A percentile compares a stretch with the other conserved stretches of the same genome.
Conservation (phyloP, 352 stramenopile species). For the Ophiocytium majus region DNA sequence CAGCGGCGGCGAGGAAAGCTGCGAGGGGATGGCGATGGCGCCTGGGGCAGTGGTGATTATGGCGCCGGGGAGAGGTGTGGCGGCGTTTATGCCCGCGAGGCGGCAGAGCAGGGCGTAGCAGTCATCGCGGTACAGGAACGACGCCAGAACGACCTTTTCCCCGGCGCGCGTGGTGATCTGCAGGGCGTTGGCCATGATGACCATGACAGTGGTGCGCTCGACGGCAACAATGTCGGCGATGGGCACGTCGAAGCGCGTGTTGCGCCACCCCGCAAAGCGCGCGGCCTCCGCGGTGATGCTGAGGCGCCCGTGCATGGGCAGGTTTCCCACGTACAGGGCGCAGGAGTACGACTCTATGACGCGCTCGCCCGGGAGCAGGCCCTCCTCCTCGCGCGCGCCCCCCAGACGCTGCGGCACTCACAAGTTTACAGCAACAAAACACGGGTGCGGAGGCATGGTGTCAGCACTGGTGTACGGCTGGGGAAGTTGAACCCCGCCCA, state of each 20-base stretch:
- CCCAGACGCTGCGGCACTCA: too few relatives aligned
- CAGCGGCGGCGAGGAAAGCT: not conserved
- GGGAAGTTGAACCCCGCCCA: too few relatives aligned
- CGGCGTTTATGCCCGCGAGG: constrained; percentile 27
- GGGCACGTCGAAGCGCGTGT: constrained; percentile 14
- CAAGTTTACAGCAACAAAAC: too few relatives aligned
- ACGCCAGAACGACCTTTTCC: constrained; percentile 42
- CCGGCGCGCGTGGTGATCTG: constrained; percentile 35
- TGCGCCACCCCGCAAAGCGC: not conserved
- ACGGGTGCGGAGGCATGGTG: too few relatives aligned
- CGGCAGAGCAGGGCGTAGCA: constrained; percentile 36
- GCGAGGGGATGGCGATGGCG: not conserved
- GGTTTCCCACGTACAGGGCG: constrained; percentile 27
- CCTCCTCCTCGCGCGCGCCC: not conserved
- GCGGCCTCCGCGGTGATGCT: constrained; percentile 14
- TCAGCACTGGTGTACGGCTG: too few relatives aligned
- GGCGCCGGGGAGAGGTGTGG: too few relatives aligned
- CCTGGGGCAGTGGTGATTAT: not conserved
- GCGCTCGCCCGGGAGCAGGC: not conserved
- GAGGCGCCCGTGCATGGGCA: constrained; percentile 43
- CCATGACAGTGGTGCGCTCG: constrained; percentile 36
- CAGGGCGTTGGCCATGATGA: constrained; percentile 42
- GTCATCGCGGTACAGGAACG: constrained; percentile 52
- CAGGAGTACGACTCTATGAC: constrained; percentile 51
- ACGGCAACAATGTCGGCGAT: constrained; percentile 8